phyloP scores from a whole-genome alignment of 176 grass and related monocot genomes.

The sorghum (Sorghum bicolor) region DNA sequence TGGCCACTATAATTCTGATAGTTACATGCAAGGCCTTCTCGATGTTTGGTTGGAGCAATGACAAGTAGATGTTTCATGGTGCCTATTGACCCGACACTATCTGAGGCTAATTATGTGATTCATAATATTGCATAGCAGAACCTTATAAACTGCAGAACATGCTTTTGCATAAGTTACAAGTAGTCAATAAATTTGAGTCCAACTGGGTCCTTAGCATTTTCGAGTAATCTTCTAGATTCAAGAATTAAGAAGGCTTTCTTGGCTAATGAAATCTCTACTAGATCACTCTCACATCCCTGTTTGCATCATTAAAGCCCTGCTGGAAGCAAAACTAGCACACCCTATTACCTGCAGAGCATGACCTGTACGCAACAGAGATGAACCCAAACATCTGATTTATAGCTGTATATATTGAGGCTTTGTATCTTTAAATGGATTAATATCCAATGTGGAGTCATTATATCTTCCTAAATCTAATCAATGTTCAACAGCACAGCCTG shows the following conservation, averaged over 20 bases:
- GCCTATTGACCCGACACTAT: background rate
- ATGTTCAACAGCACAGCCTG: background rate
- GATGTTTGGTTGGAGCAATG: slow-evolving; percentile 3
- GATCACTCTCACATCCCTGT: background rate
- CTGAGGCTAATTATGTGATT: background rate
- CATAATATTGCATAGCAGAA: background rate
- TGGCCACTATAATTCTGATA: background rate
- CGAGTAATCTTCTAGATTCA: background rate
- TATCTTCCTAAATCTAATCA: background rate
- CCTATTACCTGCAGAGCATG: background rate
- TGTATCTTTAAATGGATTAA: background rate
- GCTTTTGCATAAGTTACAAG: background rate
- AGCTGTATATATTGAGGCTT: background rate
- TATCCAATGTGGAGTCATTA: background rate
- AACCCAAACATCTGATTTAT: slow-evolving; percentile 2
- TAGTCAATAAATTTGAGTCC: background rate
- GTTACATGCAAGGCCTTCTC: background rate
- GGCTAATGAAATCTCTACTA: background rate
- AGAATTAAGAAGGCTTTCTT: background rate
- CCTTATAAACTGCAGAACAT: background rate
- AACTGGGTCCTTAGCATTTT: background rate
- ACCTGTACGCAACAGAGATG: background rate
- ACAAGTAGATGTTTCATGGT: background rate
- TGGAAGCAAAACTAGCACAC: background rate
- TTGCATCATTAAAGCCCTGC: background rate